Base-by-base conservation (phyloP, 2,329 filamentous ascomycete genomes). In the Venturia asperata region DNA sequence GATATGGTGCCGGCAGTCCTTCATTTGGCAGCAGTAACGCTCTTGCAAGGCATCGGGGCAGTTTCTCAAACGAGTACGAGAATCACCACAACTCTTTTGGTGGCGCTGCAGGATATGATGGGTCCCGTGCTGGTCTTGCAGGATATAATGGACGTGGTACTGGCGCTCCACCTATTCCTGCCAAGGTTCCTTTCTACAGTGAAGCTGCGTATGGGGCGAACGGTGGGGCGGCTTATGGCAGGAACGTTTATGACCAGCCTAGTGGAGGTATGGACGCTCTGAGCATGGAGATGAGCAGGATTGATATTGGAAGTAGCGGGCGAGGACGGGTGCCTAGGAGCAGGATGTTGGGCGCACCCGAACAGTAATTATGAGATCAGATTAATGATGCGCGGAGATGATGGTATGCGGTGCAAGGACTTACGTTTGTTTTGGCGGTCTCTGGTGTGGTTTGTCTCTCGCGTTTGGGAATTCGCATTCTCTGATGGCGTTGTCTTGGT, bases 111-210 rank as follows among this genome's bases (percentile, higher is more conserved):
- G 49, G 62, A 6, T 52, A 47, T 61, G 63, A 17, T n/a, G 65
- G 70, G 5, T 60, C 63, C 21, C 67, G 64, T 11, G 69, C 68
- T 65, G 71, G 72, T 2, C 71, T 71, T 17, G 74, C 52, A 15
- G 52, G 52, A 37, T 58, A 72, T 64, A 71, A 71, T 52, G 70
- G 72, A 11, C 68, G 39, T 56, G 55, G 69, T 55, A 65, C 56
- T 66, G 70, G 7, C 21, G 79, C 77, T 0, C 87, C 88, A 15
- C 84, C 86, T 0, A 82, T 90, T 61, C 88, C 88, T 3, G 86
- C 87, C n/a, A 91, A 91, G 75, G 78, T 90, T 10, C 87, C 87
- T 0, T 74, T 88, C 27, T 72, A 74, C 70, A 69, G 82, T 79
- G 52, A 45, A 55, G 34, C 30, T 24, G 24, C 63, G 49, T 30